Conservation (phyloP, 495 filamentous ascomycete species). For the Echria macrotheca region DNA sequence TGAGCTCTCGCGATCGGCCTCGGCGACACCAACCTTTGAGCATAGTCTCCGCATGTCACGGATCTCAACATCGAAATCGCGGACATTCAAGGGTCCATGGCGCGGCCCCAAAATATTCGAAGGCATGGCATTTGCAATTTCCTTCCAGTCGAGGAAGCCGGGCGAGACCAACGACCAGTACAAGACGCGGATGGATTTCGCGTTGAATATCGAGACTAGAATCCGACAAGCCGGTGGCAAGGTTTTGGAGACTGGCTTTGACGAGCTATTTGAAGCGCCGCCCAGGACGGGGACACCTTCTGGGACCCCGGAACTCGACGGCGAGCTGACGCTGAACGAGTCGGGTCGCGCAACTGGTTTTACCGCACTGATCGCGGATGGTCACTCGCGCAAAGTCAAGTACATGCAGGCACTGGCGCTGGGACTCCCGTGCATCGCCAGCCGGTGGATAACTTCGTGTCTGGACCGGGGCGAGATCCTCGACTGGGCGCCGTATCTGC, state of each 20-base stretch:
- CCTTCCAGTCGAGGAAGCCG: conserved; percentile 50
- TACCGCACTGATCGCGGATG: conserved; percentile 77
- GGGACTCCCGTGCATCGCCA: conserved; percentile 75
- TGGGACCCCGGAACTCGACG: conserved; percentile 14
- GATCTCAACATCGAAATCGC: conserved; percentile 8
- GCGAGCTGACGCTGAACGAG: conserved; percentile 31
- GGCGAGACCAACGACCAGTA: conserved; percentile 49
- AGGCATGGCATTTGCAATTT: conserved; percentile 77
- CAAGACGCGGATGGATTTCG: conserved; percentile 40
- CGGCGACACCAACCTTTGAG: conserved; percentile 25
- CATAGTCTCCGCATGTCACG: conserved; percentile 25
- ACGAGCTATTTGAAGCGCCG: conserved; percentile 68
- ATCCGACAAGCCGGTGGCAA: conserved; percentile 60
- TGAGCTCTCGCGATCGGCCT: conserved; percentile 31
- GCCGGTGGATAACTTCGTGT: conserved; percentile 75
- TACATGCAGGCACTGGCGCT: conserved; percentile 94
- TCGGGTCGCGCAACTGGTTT: conserved; percentile 61
- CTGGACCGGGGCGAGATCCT: conserved; percentile 52
- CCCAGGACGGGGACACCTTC: conserved; percentile 23
- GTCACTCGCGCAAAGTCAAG: conserved; percentile 81
- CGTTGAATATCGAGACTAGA: conserved; percentile 34
- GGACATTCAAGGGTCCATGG: conserved; percentile 6
- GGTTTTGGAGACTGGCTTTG: conserved; percentile 72
- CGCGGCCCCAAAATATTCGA: conserved; percentile 51
- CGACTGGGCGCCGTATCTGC: conserved; percentile 74